Evolutionary conservation across 2,329 filamentous ascomycete species (phyloP), one percentile per base, ranked within the genome.

Genomic region (Lizonia empirigonia): DNA sequence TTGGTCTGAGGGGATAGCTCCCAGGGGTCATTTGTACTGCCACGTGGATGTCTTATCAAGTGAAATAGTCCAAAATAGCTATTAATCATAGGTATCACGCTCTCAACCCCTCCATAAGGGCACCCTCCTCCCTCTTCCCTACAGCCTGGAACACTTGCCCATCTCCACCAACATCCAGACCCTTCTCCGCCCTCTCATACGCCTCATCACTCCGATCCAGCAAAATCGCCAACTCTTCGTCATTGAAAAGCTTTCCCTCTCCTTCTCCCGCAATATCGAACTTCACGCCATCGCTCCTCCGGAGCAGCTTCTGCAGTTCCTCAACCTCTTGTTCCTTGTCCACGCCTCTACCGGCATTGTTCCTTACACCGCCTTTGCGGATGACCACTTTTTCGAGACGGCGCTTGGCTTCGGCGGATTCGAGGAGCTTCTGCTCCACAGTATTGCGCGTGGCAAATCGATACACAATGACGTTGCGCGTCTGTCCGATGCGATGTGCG

Each of bases 381-480:
- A 99, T 99, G 6, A 99, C 91, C 0, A 99, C 80, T 69, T 97
- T 96, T 71, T 99, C 94, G 0, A 99, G 81, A 1, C 92, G 83
- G 0, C 94, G 87, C 74, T 99, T 99, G 1, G 89, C 90, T 63
- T 97, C 91, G 0, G 94, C 94, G 26, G 89, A 91, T 63, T 91
- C 83, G 0, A 97, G 83, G 0, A 97, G 80, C 5, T 86, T 86
- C 66, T 97, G 90, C 70, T 99, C 94, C 0, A 99, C 90, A 0
- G 94, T 97, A 7, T 88, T 90, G 64, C 92, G 91, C 0, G 94
- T 99, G 0, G 94, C 93, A 26, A 99, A 86, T 1, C 94, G 88
- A 73, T 95, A 99, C 0, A 99, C 88, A 16, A 99, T 85, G 1
- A 99, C 94, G 0, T 94, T 94, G 2, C 87, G 83, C 0, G 87